Percentiles rank a stretch among this genome's conserved stretches.
Conservation (phyloP, 345 rosid species). For the Trapa bicornis region DNA sequence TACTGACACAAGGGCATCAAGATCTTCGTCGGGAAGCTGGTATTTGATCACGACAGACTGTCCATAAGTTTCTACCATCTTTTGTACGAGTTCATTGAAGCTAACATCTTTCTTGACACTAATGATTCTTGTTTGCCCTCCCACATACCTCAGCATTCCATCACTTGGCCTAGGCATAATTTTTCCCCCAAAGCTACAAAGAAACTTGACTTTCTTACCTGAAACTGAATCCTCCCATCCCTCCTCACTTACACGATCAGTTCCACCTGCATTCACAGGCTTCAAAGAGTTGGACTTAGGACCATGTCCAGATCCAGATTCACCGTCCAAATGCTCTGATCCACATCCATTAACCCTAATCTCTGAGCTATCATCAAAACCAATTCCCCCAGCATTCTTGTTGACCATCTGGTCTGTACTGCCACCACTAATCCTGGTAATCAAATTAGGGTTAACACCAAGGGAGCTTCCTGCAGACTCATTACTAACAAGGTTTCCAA, state of each 20-base stretch:
- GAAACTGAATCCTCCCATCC: constrained; percentile 46
- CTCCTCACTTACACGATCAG: constrained; percentile 37
- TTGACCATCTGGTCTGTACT: neutral
- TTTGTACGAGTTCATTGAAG: constrained; percentile 39
- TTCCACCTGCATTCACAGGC: constrained; percentile 24
- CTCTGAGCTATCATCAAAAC: constrained; percentile 9
- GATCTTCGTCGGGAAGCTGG: constrained; percentile 81
- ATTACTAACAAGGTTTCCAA: constrained; percentile 30
- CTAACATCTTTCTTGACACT: constrained; percentile 39
- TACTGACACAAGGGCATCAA: constrained; percentile 69
- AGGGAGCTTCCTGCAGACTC: constrained; percentile 19
- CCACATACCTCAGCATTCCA: constrained; percentile 60
- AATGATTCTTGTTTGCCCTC: constrained; percentile 65
- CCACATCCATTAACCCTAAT: constrained; percentile 6
- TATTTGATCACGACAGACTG: constrained; percentile 51
- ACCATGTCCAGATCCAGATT: constrained; percentile 10
- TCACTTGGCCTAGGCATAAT: constrained; percentile 76
- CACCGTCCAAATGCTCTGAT: constrained; percentile 13
- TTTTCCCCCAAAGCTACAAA: constrained; percentile 71
- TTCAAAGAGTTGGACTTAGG: constrained; percentile 16
- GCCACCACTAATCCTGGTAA: constrained; percentile 16
- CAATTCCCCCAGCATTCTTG: constrained; percentile 3
- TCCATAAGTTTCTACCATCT: constrained; percentile 41
- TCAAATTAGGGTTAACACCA: constrained; percentile 19
- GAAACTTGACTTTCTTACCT: constrained; percentile 48